Evolutionary conservation across 2,329 filamentous ascomycete genomes (phyloP).

Genomic region (Sporothrix globosa): DNA sequence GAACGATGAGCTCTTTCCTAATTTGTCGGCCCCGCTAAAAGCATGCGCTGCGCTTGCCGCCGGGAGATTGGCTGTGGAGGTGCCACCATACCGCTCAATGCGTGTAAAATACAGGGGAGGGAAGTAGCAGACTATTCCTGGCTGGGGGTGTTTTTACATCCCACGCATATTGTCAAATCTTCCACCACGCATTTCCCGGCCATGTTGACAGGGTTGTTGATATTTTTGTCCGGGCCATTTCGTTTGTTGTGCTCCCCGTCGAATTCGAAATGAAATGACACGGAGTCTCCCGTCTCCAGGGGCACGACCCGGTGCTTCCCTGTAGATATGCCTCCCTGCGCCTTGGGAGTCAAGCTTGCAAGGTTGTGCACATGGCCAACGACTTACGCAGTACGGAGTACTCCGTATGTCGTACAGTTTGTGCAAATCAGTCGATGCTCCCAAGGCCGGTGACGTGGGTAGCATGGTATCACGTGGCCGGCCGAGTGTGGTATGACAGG

Average conservation of each 20-base stretch:
- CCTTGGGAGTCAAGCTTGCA: too few species aligned
- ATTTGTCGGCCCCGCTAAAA: conserved; percentile 1
- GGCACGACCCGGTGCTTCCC: background rate
- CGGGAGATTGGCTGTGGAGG: conserved; percentile 29
- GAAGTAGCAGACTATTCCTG: background rate
- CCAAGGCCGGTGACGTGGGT: too few species aligned
- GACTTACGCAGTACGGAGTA: background rate
- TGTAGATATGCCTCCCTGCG: background rate
- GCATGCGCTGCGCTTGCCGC: conserved; percentile 12
- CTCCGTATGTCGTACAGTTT: background rate
- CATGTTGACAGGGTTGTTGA: conserved; percentile 8
- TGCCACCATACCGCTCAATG: background rate
- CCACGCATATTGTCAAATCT: conserved; percentile 4
- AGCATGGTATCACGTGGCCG: conserved; percentile 10
- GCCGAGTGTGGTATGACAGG: conserved; percentile 2
- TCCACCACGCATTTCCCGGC: conserved; percentile 10
- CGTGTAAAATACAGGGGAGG: background rate
- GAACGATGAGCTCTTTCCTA: background rate
- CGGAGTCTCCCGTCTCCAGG: conserved; percentile 21
- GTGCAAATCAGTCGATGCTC: background rate
- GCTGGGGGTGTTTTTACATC: conserved; percentile 6
- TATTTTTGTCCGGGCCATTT: background rate
- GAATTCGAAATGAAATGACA: conserved; percentile 11
- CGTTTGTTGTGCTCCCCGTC: background rate
- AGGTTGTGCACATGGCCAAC: background rate